Evolutionary conservation across 345 rosid species (phyloP), one percentile per base, ranked within the genome.

Genomic region (Acer negundo): DNA sequence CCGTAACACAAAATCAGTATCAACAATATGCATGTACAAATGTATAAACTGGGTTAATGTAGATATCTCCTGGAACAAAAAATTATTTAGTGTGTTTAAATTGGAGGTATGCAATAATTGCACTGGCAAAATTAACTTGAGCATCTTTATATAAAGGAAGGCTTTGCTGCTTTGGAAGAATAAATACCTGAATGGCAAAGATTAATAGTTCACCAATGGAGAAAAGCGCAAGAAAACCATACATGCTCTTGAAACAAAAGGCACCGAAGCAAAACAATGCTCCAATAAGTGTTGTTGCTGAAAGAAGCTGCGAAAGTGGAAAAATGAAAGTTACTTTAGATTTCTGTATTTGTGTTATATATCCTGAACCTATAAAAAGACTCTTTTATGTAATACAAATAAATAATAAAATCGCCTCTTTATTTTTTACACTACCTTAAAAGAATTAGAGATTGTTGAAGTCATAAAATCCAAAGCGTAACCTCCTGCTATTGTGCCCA

Each of bases 401-500:
- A 59, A 19, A 59, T 10, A 59, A 22, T 59, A 20, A 59, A 8
- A 53, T 53, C n/a, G 5, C 58, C 58, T 16, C 58, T 16, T 59
- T 59, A n/a, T 19, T 8, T 58, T 20, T 59, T 59, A 59, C 22
- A 59, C 20, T 79, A 95, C 99, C 92, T 92, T 96, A 81, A 95
- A 95, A 78, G 98, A 98, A 92, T 95, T 95, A 65, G 94, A 74
- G 79, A 95, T 89, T 51, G 97, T 90, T 68, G 94, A 81, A 83
- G 72, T 84, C 81, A 95, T 83, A 80, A 23, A 77, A 89, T 95
- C 99, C 58, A 95, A 86, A 77, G 86, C 20, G 26, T 47, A 81
- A 55, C 98, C 99, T 78, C 99, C 99, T 2, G 92, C 90, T 69
- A 95, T 49, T 40, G 98, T 94, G 73, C 99, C 99, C 63, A 94